Percentiles rank a stretch among this genome's conserved stretches.
Conservation (phyloP, 2,329 filamentous ascomycete species). For the Trichoderma sp. region DNA sequence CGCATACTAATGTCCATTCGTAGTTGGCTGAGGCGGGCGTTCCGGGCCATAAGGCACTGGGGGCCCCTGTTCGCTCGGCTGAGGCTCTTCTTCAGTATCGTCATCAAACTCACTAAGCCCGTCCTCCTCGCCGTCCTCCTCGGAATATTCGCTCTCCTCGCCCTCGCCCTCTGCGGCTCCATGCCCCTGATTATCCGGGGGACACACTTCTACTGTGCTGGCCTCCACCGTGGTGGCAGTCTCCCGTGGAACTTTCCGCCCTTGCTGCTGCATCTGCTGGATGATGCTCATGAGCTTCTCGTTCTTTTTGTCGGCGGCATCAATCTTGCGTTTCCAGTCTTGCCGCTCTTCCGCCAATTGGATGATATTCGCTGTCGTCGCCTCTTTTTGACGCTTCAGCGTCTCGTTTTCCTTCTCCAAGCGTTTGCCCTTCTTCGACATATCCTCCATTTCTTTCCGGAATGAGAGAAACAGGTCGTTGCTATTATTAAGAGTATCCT, state of each 20-base stretch:
- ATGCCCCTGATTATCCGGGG: constrained; percentile 56
- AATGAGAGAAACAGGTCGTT: constrained; percentile 97
- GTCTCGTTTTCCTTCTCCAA: constrained; percentile 95
- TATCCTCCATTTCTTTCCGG: constrained; percentile 98
- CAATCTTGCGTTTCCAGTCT: constrained; percentile 71
- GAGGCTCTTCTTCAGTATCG: constrained; percentile 57
- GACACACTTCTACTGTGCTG: constrained; percentile 61
- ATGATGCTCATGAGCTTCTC: constrained; percentile 93
- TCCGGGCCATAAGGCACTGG: constrained; percentile 54
- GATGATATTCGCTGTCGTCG: constrained; percentile 91
- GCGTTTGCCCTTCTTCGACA: constrained; percentile 98
- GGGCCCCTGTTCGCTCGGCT: constrained; percentile 41
- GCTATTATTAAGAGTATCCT: constrained; percentile 97
- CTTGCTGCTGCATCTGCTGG: constrained; percentile 94
- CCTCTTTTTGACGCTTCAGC: constrained; percentile 89
- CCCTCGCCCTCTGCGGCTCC: constrained; percentile 59
- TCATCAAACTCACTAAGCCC: constrained; percentile 69
- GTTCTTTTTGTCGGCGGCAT: constrained; percentile 68
- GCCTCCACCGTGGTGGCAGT: constrained; percentile 49
- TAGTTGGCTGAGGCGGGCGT: constrained; percentile 49
- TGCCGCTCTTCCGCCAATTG: constrained; percentile 97
- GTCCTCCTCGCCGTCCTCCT: constrained; percentile 64
- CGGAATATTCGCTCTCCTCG: constrained; percentile 68
- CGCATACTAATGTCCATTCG: constrained; percentile 51
- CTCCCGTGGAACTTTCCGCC: constrained; percentile 73